Conservation (phyloP, 2,329 filamentous ascomycete genomes). For the Arachnomyces sp. region DNA sequence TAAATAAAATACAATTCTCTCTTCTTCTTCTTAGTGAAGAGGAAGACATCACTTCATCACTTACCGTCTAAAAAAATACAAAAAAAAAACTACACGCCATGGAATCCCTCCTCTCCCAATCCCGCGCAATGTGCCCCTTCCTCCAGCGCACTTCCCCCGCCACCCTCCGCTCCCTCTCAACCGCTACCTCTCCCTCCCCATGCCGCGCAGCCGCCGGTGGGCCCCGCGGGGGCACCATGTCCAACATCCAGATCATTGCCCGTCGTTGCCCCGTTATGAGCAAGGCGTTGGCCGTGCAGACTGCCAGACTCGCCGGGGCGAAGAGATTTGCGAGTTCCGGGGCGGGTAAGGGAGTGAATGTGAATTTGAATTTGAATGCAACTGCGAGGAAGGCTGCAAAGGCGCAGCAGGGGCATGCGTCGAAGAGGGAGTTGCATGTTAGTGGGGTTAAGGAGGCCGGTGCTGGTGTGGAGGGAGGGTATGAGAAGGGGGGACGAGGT, state of each 20-base stretch:
- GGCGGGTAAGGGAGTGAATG: too few species aligned
- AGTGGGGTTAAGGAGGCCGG: constrained; percentile 69
- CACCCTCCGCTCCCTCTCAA: constrained; percentile 79
- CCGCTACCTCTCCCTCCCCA: constrained; percentile 36
- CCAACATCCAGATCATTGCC: constrained; percentile 88
- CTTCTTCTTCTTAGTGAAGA: too few species aligned
- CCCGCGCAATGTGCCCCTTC: constrained; percentile 94
- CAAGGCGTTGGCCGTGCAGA: constrained; percentile 86
- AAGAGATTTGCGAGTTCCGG: constrained; percentile 31
- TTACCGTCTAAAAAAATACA: too few species aligned
- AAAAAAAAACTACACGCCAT: constrained; percentile 40
- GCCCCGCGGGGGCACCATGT: constrained; percentile 85
- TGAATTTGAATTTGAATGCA: too few species aligned
- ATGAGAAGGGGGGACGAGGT: constrained; percentile 25
- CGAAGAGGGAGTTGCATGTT: constrained; percentile 73
- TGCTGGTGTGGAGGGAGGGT: constrained; percentile 49
- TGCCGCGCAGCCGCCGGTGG: constrained; percentile 48
- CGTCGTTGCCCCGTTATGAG: constrained; percentile 98
- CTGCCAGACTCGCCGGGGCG: constrained; percentile 30
- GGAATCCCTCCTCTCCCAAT: constrained; percentile 92
- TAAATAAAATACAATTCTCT: too few species aligned
- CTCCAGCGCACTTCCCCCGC: constrained; percentile 88
- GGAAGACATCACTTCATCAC: too few species aligned
- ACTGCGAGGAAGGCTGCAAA: constrained; percentile 32
- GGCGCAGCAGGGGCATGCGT: constrained; percentile 40